A percentile compares a stretch with the other conserved stretches of the same genome.
These are phyloP conservation scores for Schizothecium vesticola DNA, from an alignment of 495 filamentous ascomycete species.

Conservation along the genomic window DNA sequence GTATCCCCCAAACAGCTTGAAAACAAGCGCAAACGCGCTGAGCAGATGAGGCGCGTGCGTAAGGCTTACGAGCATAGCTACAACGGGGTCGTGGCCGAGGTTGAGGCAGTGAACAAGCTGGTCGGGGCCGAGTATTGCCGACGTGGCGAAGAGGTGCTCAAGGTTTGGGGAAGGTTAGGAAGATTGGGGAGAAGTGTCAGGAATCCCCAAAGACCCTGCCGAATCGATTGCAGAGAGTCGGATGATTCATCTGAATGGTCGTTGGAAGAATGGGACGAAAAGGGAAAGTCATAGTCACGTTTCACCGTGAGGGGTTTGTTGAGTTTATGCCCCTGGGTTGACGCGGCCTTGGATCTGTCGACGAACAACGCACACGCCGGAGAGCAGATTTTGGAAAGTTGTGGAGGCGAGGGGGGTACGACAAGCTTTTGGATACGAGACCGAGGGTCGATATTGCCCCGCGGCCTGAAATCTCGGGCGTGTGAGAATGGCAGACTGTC, in stretches of 20 bases:
- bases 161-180: neutral
- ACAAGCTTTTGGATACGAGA: neutral
- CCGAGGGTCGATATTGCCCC: neutral
- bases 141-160: neutral
- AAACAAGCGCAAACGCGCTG: conserved; percentile 67
- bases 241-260: neutral
- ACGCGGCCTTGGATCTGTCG: neutral
- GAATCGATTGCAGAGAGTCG: neutral
- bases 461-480: too few species aligned
- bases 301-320: neutral
- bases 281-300: neutral
- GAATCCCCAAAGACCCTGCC: neutral
- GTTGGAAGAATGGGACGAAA: neutral
- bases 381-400: neutral
- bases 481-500: too few species aligned
- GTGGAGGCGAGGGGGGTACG: too few species aligned
- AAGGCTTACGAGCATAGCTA: conserved; percentile 32
- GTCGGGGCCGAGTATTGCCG: conserved; percentile 5
- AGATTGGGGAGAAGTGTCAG: neutral
- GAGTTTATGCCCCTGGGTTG: neutral
- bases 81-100: conserved; percentile 1
- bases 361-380: neutral
- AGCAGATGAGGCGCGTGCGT: conserved; percentile 45
- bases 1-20: conserved; percentile 66
- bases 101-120: conserved; percentile 15